Conservation (phyloP, 345 rosid species). For the Citrus mangshanensis region DNA sequence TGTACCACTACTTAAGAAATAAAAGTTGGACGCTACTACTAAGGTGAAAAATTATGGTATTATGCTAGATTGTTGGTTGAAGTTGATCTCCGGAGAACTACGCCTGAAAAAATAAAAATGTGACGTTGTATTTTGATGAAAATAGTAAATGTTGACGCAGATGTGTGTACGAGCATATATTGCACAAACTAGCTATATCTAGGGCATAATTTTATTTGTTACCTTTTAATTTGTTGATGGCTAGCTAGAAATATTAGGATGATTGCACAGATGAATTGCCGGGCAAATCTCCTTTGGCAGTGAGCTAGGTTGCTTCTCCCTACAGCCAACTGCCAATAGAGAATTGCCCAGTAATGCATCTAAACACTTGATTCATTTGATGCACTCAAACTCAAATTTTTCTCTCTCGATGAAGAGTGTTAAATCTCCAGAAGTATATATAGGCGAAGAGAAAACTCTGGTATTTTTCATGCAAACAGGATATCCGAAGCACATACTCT, state of each 20-base stretch:
- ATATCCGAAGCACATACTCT: constrained; percentile 16
- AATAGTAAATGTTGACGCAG: not conserved
- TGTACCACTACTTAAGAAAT: too few relatives aligned
- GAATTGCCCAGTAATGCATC: constrained; percentile 33
- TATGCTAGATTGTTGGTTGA: too few relatives aligned
- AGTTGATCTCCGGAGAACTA: too few relatives aligned
- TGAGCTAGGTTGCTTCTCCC: constrained; percentile 10
- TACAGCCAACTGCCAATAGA: constrained; percentile 32
- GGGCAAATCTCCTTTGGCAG: constrained; percentile 59
- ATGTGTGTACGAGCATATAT: not conserved
- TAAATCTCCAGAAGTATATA: not conserved
- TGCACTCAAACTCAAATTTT: not conserved
- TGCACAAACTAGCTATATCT: not conserved
- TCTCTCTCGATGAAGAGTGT: not conserved
- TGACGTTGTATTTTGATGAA: too few relatives aligned
- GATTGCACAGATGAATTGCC: constrained; percentile 21
- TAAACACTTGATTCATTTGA: not conserved
- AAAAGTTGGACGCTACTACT: too few relatives aligned
- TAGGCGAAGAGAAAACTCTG: not conserved
- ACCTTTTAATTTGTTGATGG: too few relatives aligned
- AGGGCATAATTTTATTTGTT: too few relatives aligned
- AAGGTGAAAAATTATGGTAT: too few relatives aligned
- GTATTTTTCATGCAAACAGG: constrained; percentile 4
- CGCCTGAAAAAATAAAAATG: too few relatives aligned
- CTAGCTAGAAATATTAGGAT: not conserved